A percentile compares a stretch with the other conserved stretches of the same genome.
These are phyloP conservation scores for Scytalidium lignicola DNA, from an alignment of 2,329 filamentous ascomycete genomes.

Conservation along the genomic window DNA sequence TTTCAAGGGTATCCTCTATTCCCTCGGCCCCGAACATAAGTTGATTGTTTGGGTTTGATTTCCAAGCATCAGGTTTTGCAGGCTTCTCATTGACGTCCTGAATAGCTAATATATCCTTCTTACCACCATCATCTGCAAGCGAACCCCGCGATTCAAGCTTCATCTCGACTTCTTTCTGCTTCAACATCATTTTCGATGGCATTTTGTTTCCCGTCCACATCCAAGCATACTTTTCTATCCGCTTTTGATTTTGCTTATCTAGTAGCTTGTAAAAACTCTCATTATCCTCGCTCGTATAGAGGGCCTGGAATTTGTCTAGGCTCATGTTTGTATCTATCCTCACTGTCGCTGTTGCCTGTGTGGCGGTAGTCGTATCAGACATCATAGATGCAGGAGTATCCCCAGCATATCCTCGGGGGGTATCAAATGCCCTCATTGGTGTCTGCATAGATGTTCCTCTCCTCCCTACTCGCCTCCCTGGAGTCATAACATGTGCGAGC, in stretches of 20 bases:
- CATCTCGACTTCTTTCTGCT: slow-evolving; percentile 57
- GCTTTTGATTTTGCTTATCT: slow-evolving; percentile 84
- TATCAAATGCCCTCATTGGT: slow-evolving; percentile 37
- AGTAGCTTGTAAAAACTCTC: slow-evolving; percentile 92
- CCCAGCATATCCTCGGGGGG: slow-evolving; percentile 62
- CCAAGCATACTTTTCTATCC: slow-evolving; percentile 81
- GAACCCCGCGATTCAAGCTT: slow-evolving; percentile 42
- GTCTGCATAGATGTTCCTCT: slow-evolving; percentile 28
- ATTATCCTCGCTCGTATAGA: slow-evolving; percentile 96
- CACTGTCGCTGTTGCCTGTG: slow-evolving; percentile 33
- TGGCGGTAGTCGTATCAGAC: slow-evolving; percentile 33
- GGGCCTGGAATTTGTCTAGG: slow-evolving; percentile 79
- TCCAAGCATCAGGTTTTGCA: slow-evolving; percentile 74
- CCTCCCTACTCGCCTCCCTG: slow-evolving; percentile 46
- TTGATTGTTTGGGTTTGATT: slow-evolving; percentile 67
- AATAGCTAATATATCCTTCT: slow-evolving; percentile 56
- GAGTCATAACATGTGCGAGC: slow-evolving; percentile 76
- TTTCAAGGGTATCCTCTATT: slow-evolving; percentile 54
- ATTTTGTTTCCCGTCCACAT: slow-evolving; percentile 86
- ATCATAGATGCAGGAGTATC: slow-evolving; percentile 66
- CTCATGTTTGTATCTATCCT: slow-evolving; percentile 72
- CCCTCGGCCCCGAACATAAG: slow-evolving; percentile 81
- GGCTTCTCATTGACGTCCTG: slow-evolving; percentile 65
- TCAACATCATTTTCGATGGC: slow-evolving; percentile 70
- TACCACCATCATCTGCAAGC: slow-evolving; percentile 49